Conservation (phyloP, 192 early-diverging fungal genomes). For the Paraglomus occultum region DNA sequence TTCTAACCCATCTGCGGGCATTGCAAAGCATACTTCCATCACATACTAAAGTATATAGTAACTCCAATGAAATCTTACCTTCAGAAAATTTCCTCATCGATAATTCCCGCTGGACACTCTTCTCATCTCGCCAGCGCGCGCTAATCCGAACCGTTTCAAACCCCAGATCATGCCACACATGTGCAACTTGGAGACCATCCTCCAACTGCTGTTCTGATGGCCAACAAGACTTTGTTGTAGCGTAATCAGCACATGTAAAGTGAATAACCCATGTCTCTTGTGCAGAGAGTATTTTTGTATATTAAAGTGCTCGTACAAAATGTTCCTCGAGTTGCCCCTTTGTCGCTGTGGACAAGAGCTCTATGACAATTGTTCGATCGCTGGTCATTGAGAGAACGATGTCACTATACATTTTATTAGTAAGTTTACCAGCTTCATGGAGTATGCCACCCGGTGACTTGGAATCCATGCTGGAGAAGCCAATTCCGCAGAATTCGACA, state of each 20-base stretch:
- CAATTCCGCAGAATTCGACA: background rate
- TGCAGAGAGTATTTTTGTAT: background rate
- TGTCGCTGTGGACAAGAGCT: background rate
- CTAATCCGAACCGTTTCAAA: background rate
- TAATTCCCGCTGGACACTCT: background rate
- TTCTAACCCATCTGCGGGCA: too few species aligned
- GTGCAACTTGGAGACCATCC: background rate
- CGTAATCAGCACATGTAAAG: background rate
- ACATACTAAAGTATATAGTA: too few species aligned
- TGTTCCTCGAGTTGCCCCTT: background rate
- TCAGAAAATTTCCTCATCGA: too few species aligned
- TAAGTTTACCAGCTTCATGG: background rate
- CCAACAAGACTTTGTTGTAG: background rate
- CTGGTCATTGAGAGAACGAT: background rate
- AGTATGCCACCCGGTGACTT: background rate
- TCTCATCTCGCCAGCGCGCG: background rate
- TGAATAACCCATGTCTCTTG: background rate
- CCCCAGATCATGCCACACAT: background rate
- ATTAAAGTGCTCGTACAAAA: background rate
- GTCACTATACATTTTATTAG: background rate
- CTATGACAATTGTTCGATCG: background rate
- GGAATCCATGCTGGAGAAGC: background rate
- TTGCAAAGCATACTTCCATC: too few species aligned
- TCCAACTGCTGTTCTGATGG: background rate
- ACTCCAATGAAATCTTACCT: too few species aligned